Conservation (phyloP, 805 yeast genomes). For the Candida tibetensis region DNA sequence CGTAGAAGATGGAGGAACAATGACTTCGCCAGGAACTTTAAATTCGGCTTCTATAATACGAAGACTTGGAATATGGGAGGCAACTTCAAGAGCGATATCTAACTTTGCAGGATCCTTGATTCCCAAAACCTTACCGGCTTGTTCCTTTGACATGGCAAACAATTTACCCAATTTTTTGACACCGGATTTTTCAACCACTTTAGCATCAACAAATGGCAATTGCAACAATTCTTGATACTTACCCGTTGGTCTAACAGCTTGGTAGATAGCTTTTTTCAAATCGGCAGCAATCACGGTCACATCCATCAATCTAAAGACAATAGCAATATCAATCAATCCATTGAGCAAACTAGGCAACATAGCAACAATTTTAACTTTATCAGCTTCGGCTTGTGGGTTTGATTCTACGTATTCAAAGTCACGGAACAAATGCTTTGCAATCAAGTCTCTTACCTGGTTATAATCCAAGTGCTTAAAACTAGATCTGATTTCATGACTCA, state of each 20-base stretch:
- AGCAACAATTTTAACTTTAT: slow-evolving; percentile 57
- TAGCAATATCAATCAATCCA: slow-evolving; percentile 78
- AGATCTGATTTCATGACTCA: slow-evolving; percentile 61
- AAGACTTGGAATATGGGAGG: slow-evolving; percentile 63
- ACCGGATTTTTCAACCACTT: slow-evolving; percentile 41
- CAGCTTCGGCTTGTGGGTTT: slow-evolving; percentile 24
- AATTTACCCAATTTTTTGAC: slow-evolving; percentile 68
- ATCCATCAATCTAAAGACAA: slow-evolving; percentile 72
- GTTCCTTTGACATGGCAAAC: slow-evolving; percentile 54
- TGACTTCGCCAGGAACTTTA: slow-evolving; percentile 81
- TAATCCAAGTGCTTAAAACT: slow-evolving; percentile 40
- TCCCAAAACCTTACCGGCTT: slow-evolving; percentile 56
- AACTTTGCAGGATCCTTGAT: slow-evolving; percentile 46
- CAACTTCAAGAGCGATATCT: slow-evolving; percentile 51
- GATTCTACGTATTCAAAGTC: slow-evolving; percentile 21
- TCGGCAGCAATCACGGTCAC: slow-evolving; percentile 59
- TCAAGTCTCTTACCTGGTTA: slow-evolving; percentile 48
- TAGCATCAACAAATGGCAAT: slow-evolving; percentile 66
- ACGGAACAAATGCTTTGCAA: slow-evolving; percentile 61
- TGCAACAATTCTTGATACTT: slow-evolving; percentile 69
- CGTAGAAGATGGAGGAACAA: slow-evolving; percentile 60
- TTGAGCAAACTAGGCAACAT: slow-evolving; percentile 62
- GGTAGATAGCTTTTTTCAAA: slow-evolving; percentile 67
- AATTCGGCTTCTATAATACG: slow-evolving; percentile 69
- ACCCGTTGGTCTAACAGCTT: slow-evolving; percentile 62